Evolutionary conservation across 1,139 yeast genomes (phyloP).

Genomic region (Pichia cactophila): DNA sequence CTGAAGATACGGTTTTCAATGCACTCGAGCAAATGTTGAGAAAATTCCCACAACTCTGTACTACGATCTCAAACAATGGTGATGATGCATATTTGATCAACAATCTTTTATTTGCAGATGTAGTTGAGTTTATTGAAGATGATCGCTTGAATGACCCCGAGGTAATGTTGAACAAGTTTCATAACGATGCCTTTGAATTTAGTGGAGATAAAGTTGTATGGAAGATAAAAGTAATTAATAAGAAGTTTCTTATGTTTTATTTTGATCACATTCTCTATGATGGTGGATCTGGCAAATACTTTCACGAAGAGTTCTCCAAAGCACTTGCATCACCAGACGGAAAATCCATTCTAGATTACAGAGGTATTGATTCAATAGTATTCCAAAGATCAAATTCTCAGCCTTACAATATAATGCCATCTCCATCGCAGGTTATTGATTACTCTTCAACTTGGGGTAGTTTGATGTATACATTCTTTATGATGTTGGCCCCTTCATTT

Average conservation of each 20-base stretch:
- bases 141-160: not conserved
- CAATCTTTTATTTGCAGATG: constrained; percentile 6
- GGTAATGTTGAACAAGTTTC: not conserved
- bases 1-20: constrained; percentile 3
- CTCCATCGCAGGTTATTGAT: constrained; percentile 4
- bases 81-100: not conserved
- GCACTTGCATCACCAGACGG: constrained; percentile 13
- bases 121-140: constrained; percentile 7
- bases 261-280: constrained; percentile 34
- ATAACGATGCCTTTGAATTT: constrained; percentile 1
- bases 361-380: not conserved
- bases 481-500: constrained; percentile 3
- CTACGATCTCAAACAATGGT: constrained; percentile 1
- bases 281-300: constrained; percentile 32
- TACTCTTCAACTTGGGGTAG: not conserved
- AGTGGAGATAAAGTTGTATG: constrained; percentile 10
- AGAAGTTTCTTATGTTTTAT: constrained; percentile 22
- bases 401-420: constrained; percentile 2
- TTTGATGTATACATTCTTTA: not conserved
- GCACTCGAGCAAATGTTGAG: constrained; percentile 8
- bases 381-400: constrained; percentile 5
- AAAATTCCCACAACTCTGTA: constrained; percentile 5
- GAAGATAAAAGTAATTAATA: constrained; percentile 12
- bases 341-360: not conserved
- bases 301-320: constrained; percentile 30